Conservation (phyloP, 164 flowering plant species). For the Tetrastigma voinierianum region DNA sequence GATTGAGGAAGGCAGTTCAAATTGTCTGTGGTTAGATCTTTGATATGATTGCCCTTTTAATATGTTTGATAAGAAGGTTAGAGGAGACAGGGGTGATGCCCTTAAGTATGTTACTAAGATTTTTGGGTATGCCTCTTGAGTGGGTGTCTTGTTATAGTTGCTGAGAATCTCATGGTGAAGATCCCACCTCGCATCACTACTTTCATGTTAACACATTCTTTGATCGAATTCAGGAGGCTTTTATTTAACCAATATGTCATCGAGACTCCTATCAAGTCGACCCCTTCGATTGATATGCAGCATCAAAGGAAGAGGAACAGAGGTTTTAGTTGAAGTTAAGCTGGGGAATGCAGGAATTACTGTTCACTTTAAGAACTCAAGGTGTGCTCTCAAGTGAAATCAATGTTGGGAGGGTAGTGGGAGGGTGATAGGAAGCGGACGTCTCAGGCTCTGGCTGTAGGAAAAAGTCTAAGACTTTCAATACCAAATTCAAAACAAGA, state of each 20-base stretch:
- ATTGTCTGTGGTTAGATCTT: slow-evolving; percentile 35
- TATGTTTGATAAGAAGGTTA: slow-evolving; percentile 3
- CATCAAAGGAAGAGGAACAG: slow-evolving; percentile 35
- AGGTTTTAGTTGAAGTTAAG: slow-evolving; percentile 36
- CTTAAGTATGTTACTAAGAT: slow-evolving; percentile 1
- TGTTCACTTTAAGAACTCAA: slow-evolving; percentile 35
- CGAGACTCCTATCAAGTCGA: slow-evolving; percentile 53
- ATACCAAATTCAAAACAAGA: background rate
- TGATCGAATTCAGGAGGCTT: slow-evolving; percentile 62
- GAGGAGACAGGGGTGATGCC: background rate
- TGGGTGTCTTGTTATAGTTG: slow-evolving; percentile 41
- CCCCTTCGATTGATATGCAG: slow-evolving; percentile 39
- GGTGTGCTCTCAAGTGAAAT: slow-evolving; percentile 1
- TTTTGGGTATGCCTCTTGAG: slow-evolving; percentile 8
- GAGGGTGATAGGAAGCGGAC: background rate
- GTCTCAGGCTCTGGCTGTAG: background rate
- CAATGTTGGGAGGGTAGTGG: no score
- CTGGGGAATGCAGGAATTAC: slow-evolving; percentile 48
- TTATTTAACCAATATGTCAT: slow-evolving; percentile 63
- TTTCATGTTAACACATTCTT: slow-evolving; percentile 58
- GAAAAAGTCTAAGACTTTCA: background rate
- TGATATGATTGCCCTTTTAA: background rate
- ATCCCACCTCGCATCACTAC: slow-evolving; percentile 51
- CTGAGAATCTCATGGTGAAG: slow-evolving; percentile 52
- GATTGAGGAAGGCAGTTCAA: slow-evolving; percentile 36